Conservation (phyloP, 2,329 filamentous ascomycete species). For the Celoporthe dispersa region DNA sequence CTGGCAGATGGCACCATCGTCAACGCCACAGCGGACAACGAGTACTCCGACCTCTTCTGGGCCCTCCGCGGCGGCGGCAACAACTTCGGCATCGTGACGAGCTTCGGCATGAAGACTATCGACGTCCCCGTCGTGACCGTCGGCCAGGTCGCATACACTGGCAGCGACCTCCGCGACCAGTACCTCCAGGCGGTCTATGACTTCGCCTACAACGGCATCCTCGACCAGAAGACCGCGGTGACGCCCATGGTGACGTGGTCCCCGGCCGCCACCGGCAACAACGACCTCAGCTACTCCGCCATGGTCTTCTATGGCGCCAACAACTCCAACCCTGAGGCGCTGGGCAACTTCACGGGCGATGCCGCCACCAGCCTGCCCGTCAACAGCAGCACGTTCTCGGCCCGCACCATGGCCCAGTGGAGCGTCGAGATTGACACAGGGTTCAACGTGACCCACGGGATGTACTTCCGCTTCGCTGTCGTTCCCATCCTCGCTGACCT, state of each 20-base stretch:
- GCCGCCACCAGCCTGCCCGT: neutral
- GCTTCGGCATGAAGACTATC: conserved; percentile 35
- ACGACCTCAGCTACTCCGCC: conserved; percentile 1
- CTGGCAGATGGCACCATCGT: conserved; percentile 37
- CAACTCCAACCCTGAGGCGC: conserved; percentile 6
- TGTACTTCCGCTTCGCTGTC: conserved; percentile 12
- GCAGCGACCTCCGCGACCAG: conserved; percentile 11
- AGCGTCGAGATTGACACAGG: neutral
- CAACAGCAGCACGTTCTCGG: conserved; percentile 15
- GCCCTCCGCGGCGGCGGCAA: conserved; percentile 35
- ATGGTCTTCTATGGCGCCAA: conserved; percentile 15
- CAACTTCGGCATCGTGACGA: conserved; percentile 41
- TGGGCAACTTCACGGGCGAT: conserved; percentile 12
- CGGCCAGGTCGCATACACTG: conserved; percentile 14
- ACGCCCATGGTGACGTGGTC: conserved; percentile 9
- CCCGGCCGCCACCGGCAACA: neutral
- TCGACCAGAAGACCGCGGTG: conserved; percentile 21
- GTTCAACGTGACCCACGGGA: neutral
- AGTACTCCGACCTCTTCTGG: conserved; percentile 37
- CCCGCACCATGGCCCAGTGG: conserved; percentile 11
- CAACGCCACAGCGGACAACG: conserved; percentile 34
- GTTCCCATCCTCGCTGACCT: conserved; percentile 14
- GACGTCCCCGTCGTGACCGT: conserved; percentile 5
- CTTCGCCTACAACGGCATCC: conserved; percentile 20
- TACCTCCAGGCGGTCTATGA: conserved; percentile 21